A percentile compares a stretch with the other conserved stretches of the same genome.
Evolutionary conservation across 345 rosid species (phyloP).

Genomic region (Balakata baccata): DNA sequence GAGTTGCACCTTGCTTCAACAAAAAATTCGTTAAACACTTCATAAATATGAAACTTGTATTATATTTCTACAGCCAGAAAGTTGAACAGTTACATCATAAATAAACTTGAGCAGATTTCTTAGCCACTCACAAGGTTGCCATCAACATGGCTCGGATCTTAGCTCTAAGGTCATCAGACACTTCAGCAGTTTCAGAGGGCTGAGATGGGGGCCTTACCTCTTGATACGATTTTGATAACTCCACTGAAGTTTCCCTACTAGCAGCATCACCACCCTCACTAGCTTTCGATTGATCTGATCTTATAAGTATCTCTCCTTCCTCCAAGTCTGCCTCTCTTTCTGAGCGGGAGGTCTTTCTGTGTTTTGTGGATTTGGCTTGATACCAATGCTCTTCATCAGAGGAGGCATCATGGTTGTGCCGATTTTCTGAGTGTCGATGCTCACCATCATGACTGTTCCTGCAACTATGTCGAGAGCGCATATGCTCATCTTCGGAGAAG

Average conservation of each 20-base stretch:
- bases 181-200: slow-evolving; percentile 40
- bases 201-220: slow-evolving; percentile 31
- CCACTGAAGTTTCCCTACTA: slow-evolving; percentile 44
- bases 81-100: background rate
- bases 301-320: slow-evolving; percentile 55
- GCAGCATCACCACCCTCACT: slow-evolving; percentile 30
- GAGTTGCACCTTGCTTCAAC: background rate
- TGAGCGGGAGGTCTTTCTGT: slow-evolving; percentile 29
- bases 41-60: background rate
- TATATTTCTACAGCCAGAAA: slow-evolving; percentile 1
- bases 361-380: slow-evolving; percentile 34
- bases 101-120: background rate
- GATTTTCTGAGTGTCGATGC: slow-evolving; percentile 16
- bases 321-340: slow-evolving; percentile 48
- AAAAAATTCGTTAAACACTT: background rate
- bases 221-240: slow-evolving; percentile 21
- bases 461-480: slow-evolving; percentile 12
- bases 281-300: slow-evolving; percentile 54
- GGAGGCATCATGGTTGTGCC: slow-evolving; percentile 4
- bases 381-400: slow-evolving; percentile 18
- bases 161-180: slow-evolving; percentile 79
- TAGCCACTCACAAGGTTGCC: slow-evolving; percentile 52
- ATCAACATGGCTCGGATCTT: slow-evolving; percentile 94
- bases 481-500: slow-evolving; percentile 7
- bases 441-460: slow-evolving; percentile 30